Conservation (phyloP, 1,284 basidiomycete genomes). For the Puccinia coronata region DNA sequence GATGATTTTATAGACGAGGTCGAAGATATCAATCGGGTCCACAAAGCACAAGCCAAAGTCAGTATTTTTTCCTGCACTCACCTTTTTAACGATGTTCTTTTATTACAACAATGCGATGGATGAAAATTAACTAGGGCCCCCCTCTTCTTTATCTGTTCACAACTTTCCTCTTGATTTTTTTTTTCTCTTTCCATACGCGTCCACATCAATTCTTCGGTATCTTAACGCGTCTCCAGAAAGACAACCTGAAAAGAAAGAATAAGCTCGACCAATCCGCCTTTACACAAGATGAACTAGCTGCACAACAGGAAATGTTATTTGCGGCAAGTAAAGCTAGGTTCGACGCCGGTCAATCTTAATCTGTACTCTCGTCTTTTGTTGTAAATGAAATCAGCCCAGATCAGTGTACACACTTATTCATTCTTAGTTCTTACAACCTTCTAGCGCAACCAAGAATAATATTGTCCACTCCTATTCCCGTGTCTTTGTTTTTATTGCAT, state of each 20-base stretch:
- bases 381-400: background rate
- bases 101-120: no score
- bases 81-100: no score
- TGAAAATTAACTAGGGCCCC: no score
- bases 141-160: background rate
- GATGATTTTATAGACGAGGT: slow-evolving; percentile 83
- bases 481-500: background rate
- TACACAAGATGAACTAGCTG: slow-evolving; percentile 83
- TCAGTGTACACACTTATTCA: slow-evolving; percentile 3
- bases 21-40: slow-evolving; percentile 86
- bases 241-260: slow-evolving; percentile 50
- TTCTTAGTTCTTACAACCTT: background rate
- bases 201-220: background rate
- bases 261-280: slow-evolving; percentile 67
- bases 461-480: background rate
- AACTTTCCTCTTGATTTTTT: background rate
- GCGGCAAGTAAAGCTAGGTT: slow-evolving; percentile 72
- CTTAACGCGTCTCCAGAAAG: background rate
- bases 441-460: background rate
- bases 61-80: background rate
- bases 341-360: slow-evolving; percentile 57
- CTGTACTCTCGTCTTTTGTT: background rate
- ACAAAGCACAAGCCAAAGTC: slow-evolving; percentile 87
- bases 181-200: background rate
- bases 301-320: slow-evolving; percentile 86